Conservation (phyloP, 2,329 filamentous ascomycete species). For the Diaporthe amygdali region DNA sequence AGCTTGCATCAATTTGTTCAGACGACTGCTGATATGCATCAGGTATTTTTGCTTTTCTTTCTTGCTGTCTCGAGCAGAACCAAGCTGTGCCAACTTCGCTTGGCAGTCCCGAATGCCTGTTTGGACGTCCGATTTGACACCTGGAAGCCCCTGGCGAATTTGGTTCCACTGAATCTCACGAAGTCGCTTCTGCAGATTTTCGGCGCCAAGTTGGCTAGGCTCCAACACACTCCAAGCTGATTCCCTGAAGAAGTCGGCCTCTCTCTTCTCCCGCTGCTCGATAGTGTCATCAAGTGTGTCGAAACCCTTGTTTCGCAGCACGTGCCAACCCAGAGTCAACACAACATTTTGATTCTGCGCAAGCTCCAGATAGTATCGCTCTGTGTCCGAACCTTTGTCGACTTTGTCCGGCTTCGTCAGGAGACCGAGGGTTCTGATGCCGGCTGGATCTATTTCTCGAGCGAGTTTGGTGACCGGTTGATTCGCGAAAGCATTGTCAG, state of each 20-base stretch:
- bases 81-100: constrained; percentile 49
- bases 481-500: constrained; percentile 61
- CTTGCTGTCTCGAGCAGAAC: constrained; percentile 49
- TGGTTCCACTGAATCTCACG: constrained; percentile 55
- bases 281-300: constrained; percentile 37
- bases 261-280: constrained; percentile 43
- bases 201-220: constrained; percentile 49
- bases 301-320: constrained; percentile 52
- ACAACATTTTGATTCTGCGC: constrained; percentile 51
- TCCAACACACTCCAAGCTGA: constrained; percentile 44
- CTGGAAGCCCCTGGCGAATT: constrained; percentile 51
- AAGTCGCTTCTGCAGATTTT: constrained; percentile 50
- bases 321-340: constrained; percentile 59
- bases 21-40: constrained; percentile 21
- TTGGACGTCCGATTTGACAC: constrained; percentile 49
- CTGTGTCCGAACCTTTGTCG: constrained; percentile 42
- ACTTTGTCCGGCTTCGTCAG: constrained; percentile 62
- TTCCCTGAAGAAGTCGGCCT: constrained; percentile 49
- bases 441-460: constrained; percentile 38
- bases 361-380: constrained; percentile 45
- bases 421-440: constrained; percentile 56
- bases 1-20: constrained; percentile 26
- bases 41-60: constrained; percentile 38
- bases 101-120: constrained; percentile 39
- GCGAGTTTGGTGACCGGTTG: constrained; percentile 61